Evolutionary conservation across 441 rosid species (phyloP).

Genomic region (Flueggea neowawraea): DNA sequence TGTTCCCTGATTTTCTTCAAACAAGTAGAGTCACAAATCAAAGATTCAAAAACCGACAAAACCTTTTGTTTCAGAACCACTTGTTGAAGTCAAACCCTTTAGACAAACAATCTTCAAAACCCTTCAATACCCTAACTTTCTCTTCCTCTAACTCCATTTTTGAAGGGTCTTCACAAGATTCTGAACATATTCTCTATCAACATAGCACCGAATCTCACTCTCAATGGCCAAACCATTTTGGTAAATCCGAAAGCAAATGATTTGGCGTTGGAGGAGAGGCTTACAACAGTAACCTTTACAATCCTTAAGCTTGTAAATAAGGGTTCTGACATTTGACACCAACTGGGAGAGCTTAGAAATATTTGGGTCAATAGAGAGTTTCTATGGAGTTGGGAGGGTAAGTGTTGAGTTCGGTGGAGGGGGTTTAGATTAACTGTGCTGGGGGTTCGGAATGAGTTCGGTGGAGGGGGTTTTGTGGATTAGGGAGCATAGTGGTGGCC

Average conservation of each 20-base stretch:
- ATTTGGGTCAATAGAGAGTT: constrained; percentile 14
- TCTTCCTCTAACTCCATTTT: constrained; percentile 14
- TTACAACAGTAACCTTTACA: constrained; percentile 25
- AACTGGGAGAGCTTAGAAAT: constrained; percentile 32
- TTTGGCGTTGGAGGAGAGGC: constrained; percentile 33
- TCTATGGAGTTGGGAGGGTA: constrained; percentile 23
- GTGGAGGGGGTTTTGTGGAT: too few relatives aligned
- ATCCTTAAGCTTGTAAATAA: constrained; percentile 26
- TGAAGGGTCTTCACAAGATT: constrained; percentile 27
- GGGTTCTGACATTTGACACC: constrained; percentile 30
- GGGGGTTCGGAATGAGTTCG: too few relatives aligned
- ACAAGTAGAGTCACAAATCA: constrained; percentile 28
- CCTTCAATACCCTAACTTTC: constrained; percentile 31
- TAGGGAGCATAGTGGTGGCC: too few relatives aligned
- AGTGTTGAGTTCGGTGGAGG: not conserved
- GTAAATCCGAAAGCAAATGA: constrained; percentile 36
- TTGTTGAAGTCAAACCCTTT: constrained; percentile 58
- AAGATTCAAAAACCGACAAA: constrained; percentile 32
- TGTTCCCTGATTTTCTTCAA: constrained; percentile 29
- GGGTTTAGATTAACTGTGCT: too few relatives aligned
- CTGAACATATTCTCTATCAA: constrained; percentile 32
- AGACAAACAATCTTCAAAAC: constrained; percentile 31
- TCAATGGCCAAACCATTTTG: constrained; percentile 29
- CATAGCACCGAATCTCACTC: constrained; percentile 27
- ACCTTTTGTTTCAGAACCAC: constrained; percentile 41